phyloP scores from a whole-genome alignment of 2,329 filamentous ascomycete species.

The Claviceps paspali region DNA sequence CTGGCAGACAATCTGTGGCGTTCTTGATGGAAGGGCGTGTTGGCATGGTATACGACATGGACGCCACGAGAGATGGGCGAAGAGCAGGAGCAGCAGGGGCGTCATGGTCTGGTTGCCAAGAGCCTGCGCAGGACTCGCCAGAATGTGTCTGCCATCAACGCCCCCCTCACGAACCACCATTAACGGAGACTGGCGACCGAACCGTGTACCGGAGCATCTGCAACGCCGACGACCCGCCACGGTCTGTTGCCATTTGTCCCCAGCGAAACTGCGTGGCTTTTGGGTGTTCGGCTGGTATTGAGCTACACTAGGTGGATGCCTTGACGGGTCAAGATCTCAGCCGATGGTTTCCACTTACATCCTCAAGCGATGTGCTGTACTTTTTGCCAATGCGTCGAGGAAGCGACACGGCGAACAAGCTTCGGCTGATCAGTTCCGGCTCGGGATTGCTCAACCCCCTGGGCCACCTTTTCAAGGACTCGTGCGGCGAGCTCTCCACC shows the following conservation, averaged over 20 bases:
- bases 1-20: slow-evolving; percentile 37
- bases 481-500: slow-evolving; percentile 12
- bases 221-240: slow-evolving; percentile 44
- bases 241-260: slow-evolving; percentile 51
- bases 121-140: background rate
- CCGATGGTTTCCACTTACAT: slow-evolving; percentile 39
- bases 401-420: slow-evolving; percentile 35
- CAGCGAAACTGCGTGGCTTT: slow-evolving; percentile 49
- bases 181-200: slow-evolving; percentile 17
- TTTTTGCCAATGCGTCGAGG: slow-evolving; percentile 40
- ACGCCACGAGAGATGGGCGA: slow-evolving; percentile 7
- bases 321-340: slow-evolving; percentile 31
- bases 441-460: slow-evolving; percentile 19
- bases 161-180: slow-evolving; percentile 11
- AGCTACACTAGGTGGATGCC: slow-evolving; percentile 42
- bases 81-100: slow-evolving; percentile 1
- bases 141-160: slow-evolving; percentile 13
- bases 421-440: slow-evolving; percentile 48
- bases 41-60: slow-evolving; percentile 44
- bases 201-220: slow-evolving; percentile 34
- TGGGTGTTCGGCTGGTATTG: slow-evolving; percentile 46
- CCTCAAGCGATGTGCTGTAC: slow-evolving; percentile 39
- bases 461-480: slow-evolving; percentile 9
- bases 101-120: slow-evolving; percentile 1
- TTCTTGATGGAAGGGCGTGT: slow-evolving; percentile 43